Base-by-base conservation (phyloP, 192 early-diverging fungal genomes). In the Podila verticillata region DNA sequence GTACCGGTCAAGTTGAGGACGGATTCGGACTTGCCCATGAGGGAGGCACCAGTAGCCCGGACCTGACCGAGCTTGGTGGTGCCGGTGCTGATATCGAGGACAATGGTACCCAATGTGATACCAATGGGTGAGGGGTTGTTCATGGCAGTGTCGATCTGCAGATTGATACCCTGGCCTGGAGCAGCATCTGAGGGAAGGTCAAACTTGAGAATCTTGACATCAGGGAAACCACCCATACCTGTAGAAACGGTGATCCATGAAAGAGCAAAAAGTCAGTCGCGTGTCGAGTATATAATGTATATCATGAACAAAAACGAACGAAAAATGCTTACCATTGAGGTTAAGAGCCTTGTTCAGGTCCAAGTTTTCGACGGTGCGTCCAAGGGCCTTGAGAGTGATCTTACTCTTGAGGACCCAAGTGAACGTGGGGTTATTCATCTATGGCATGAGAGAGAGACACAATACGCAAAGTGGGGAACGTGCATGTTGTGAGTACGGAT, bases 221-320 rank as follows among this genome's bases (percentile, higher is more conserved):
- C 48, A 2, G 83, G 82, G 68, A 91, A 89, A 29, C 89, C 84
- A 44, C 72, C 68, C 89, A 91, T 91, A 35, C 89, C 89, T 82
- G 48, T 51, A 57, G n/a, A n/a, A 71, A 29, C 28, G 28, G 48
- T 7, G 26, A 54, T 3, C 9, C 51, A 57, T 28, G 51, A 32
- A 39, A 13, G 35, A 60, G 13, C 26, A 54, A 32, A 51, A 34
- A 12, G 32, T 22, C 13, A 35, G 7, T 44, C 35, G 10, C 20
- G 31, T 61, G 61, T 20, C 39, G 35, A 30, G 47, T 34, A 26
- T 34, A 44, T 22, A n/a, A 13, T 10, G 7, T 26, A 26, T 20
- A 26, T 13, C 30, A n/a, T 22, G 30, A 35, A 29, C 19, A 49
- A 20, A 54, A 36, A 22, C n/a, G n/a, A 20, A 30, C 17, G 28